These are phyloP conservation scores for Pisolithus thermaeus DNA, from an alignment of 1,284 basidiomycete genomes.

Conservation along the genomic window DNA sequence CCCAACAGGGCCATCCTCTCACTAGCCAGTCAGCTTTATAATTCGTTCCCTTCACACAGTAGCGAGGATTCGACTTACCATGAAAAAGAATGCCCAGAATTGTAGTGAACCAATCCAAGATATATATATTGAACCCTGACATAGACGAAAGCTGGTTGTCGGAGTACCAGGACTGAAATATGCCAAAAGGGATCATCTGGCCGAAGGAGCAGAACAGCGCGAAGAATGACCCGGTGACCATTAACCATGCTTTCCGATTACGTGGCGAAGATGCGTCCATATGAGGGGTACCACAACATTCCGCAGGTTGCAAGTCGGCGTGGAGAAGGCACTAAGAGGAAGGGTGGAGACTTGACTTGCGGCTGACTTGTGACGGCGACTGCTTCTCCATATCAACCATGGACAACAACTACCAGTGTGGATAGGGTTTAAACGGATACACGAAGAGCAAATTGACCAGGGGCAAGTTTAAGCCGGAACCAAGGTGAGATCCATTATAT, in stretches of 20 bases:
- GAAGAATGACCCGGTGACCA: conserved; percentile 27
- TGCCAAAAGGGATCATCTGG: conserved; percentile 26
- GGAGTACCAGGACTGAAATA: conserved; percentile 41
- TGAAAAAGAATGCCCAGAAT: conserved; percentile 41
- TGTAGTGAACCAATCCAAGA: conserved; percentile 46
- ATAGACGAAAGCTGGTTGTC: conserved; percentile 31
- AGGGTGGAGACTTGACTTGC: conserved; percentile 21
- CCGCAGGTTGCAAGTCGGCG: conserved; percentile 6
- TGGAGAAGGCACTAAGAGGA: conserved; percentile 16
- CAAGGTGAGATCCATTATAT: conserved; percentile 25
- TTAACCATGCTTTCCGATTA: conserved; percentile 20
- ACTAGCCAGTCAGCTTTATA: not conserved
- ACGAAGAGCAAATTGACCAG: conserved; percentile 10
- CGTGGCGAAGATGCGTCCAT: not conserved
- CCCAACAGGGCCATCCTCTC: conserved; percentile 46
- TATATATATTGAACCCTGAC: conserved; percentile 35
- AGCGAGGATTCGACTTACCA: conserved; percentile 23
- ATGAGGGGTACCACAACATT: not conserved
- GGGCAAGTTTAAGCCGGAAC: conserved; percentile 2
- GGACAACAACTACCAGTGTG: conserved; percentile 1
- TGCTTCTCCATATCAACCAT: conserved; percentile 29
- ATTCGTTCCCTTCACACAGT: not conserved
- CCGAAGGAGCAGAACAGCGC: conserved; percentile 32
- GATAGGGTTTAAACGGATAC: not conserved
- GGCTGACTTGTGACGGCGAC: conserved; percentile 11